These are phyloP conservation scores for Bipolaris victoriae DNA, from an alignment of 2,329 filamentous ascomycete genomes.

Conservation along the genomic window DNA sequence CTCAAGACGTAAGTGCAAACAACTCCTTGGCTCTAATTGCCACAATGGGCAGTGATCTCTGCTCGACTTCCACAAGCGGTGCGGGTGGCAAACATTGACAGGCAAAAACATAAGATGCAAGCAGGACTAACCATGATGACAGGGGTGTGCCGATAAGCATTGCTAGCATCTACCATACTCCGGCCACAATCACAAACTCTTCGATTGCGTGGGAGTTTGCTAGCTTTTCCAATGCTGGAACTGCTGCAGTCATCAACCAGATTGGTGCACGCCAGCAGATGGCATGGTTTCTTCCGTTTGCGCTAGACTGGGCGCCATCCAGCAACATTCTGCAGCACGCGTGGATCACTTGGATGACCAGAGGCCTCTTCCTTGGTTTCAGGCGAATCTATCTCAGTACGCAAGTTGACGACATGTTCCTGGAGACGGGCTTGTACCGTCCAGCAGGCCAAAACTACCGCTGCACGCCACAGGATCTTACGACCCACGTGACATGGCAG, in stretches of 20 bases:
- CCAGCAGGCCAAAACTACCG: slow-evolving; percentile 59
- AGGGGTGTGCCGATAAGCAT: slow-evolving; percentile 42
- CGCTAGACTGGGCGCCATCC: slow-evolving; percentile 59
- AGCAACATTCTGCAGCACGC: slow-evolving; percentile 67
- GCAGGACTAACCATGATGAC: slow-evolving; percentile 12
- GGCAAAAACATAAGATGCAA: background rate
- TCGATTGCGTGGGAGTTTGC: slow-evolving; percentile 62
- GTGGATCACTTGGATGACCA: slow-evolving; percentile 67
- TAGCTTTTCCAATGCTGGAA: slow-evolving; percentile 51
- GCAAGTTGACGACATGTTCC: slow-evolving; percentile 68
- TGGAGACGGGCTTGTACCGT: slow-evolving; percentile 53
- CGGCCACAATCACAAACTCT: slow-evolving; percentile 61
- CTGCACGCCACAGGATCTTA: slow-evolving; percentile 47
- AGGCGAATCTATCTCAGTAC: slow-evolving; percentile 62
- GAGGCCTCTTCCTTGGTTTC: slow-evolving; percentile 64
- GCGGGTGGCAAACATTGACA: background rate
- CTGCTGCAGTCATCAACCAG: slow-evolving; percentile 66
- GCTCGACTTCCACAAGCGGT: background rate
- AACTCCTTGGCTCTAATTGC: background rate
- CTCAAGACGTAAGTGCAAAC: slow-evolving; percentile 52
- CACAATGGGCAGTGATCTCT: background rate
- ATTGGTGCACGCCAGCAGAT: slow-evolving; percentile 65
- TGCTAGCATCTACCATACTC: slow-evolving; percentile 62
- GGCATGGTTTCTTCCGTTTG: slow-evolving; percentile 65
- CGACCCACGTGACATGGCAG: slow-evolving; percentile 40